Base-by-base conservation (phyloP, 2,329 filamentous ascomycete genomes). In the Cladosporium sp. region DNA sequence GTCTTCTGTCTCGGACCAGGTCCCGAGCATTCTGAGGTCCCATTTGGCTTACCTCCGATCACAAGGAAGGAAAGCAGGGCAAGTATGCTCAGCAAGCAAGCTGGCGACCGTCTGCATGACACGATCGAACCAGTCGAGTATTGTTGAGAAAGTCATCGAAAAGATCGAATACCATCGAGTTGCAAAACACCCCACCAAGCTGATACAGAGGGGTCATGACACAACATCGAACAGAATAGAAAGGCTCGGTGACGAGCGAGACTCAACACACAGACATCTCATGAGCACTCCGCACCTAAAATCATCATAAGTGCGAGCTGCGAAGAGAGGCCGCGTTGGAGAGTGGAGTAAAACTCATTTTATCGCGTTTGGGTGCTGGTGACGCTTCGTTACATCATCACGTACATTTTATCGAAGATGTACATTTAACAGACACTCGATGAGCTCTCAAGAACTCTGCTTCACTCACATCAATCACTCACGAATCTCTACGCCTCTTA, bases 341-440 rank as follows among this genome's bases (percentile, higher is more conserved):
- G 46, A 56, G 60, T 54, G 58, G 58, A 56, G 60, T 32, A 32
- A 51, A 51, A 23, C 13, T 54, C 30, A 30, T 10, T 36, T 53
- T 30, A 61, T 51, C 46, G 43, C 18, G 25, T 25, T 54, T 25
- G 39, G 18, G 34, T 21, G 28, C 18, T 51, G 43, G 60, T 63
- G 60, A 54, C 60, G 60, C 43, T 18, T 39, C 34, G 60, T 63
- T 53, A 56, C 48, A 63, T 63, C 60, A 63, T 46, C 49, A 63
- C n/a, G 54, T 51, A 63, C 11, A 30, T 46, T 54, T 56, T 14
- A 28, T 46, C 13, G 30, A 49, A 63, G 26, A n/a, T 26, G 23
- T 53, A 63, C 60, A 63, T 63, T 63, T 56, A 63, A 23, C 10
- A 63, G 49, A 56, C 49, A 56, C 34, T 10, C 60, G 49, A 63